Evolutionary conservation across 108 stramenopile genomes (phyloP).

Genomic region (Cylindrotheca fusiformis): DNA sequence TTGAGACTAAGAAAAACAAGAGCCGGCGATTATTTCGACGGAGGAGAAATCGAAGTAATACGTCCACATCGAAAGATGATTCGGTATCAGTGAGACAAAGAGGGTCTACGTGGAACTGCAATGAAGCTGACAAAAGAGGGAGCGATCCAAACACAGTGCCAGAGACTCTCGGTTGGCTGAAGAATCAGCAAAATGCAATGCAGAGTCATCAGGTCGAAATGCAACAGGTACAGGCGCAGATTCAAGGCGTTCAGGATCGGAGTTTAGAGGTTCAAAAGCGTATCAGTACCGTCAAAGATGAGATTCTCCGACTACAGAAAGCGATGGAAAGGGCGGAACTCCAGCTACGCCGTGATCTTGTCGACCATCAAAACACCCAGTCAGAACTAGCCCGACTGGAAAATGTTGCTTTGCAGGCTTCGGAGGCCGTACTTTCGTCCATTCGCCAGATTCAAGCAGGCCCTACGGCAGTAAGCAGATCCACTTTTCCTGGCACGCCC

Average conservation of each 20-base stretch:
- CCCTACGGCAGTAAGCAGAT: not conserved
- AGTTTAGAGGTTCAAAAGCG: constrained; percentile 12
- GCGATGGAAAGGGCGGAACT: constrained; percentile 5
- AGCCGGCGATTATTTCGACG: no score
- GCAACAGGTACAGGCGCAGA: constrained; percentile 13
- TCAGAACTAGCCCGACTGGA: constrained; percentile 8
- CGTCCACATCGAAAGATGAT: no score
- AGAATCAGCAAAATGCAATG: constrained; percentile 12
- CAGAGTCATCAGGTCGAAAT: constrained; percentile 7
- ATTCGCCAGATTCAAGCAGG: constrained; percentile 11
- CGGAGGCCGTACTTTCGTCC: constrained; percentile 1
- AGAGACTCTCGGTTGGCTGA: constrained; percentile 14
- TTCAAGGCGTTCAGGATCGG: not conserved
- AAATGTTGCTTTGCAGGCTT: constrained; percentile 1
- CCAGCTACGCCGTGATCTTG: constrained; percentile 6
- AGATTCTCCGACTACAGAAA: constrained; percentile 7
- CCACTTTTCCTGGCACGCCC: not conserved
- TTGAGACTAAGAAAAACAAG: no score
- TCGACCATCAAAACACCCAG: constrained; percentile 10
- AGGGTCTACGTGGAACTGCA: not conserved
- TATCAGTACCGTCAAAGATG: constrained; percentile 5
- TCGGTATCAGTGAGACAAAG: no score
- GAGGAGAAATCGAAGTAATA: no score
- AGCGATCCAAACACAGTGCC: no score
- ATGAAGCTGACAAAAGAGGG: not conserved